Percentiles rank a stretch among this genome's conserved stretches.
Evolutionary conservation across 1,284 basidiomycete species (phyloP).

Genomic region (Ganoderma lucidum): DNA sequence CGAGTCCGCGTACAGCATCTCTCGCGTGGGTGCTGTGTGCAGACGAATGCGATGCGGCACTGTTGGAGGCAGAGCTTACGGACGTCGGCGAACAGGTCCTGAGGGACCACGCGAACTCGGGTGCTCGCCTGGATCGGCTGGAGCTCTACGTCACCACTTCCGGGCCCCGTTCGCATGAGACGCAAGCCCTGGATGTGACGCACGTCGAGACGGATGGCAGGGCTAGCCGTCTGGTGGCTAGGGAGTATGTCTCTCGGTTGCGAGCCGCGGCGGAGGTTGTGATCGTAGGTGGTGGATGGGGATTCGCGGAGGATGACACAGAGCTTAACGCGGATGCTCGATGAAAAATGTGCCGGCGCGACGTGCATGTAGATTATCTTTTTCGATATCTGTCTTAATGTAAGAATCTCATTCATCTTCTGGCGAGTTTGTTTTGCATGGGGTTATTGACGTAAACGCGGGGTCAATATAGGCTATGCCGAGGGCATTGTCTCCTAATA

Average conservation of each 20-base stretch:
- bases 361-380: no score
- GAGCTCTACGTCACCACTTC: background rate
- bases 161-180: background rate
- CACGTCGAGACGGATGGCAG: background rate
- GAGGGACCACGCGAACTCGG: background rate
- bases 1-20: background rate
- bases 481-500: no score
- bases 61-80: background rate
- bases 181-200: background rate
- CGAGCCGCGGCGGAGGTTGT: background rate
- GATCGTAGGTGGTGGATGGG: background rate
- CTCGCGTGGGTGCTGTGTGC: background rate
- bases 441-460: no score
- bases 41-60: background rate
- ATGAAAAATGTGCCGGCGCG: no score
- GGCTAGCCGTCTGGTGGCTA: background rate
- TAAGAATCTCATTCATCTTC: no score
- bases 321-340: no score
- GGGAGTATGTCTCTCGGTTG: background rate
- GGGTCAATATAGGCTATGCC: no score
- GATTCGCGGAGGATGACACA: background rate
- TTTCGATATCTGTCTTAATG: no score
- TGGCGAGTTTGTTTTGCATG: no score
- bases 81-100: background rate
- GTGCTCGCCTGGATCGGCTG: background rate